These are phyloP conservation scores for Perkinsus chesapeaki DNA, from an alignment of 169 alveolate genomes.

Conservation along the genomic window DNA sequence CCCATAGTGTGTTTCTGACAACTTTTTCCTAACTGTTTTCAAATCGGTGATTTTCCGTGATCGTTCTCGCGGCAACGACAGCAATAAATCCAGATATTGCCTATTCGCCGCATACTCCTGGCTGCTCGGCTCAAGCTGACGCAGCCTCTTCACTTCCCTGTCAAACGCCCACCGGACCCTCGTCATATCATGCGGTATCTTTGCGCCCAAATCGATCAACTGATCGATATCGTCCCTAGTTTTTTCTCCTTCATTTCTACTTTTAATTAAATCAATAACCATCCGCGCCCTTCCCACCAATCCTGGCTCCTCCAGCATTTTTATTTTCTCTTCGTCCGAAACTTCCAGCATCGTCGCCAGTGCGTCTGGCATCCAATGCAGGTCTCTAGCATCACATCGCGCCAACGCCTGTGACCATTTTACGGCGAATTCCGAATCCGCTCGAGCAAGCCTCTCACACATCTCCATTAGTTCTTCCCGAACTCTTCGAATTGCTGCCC, in stretches of 20 bases:
- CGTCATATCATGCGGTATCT: background rate
- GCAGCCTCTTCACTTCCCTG: background rate
- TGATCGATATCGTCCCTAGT: background rate
- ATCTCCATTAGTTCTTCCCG: background rate
- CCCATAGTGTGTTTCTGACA: slow-evolving; percentile 43
- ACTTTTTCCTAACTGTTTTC: background rate
- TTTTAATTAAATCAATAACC: background rate
- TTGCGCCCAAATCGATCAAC: background rate
- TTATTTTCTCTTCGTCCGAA: background rate
- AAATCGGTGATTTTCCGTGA: background rate
- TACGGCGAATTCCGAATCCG: background rate
- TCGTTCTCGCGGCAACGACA: background rate
- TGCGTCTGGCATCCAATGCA: background rate
- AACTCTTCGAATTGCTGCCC: background rate
- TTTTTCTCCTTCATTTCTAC: background rate
- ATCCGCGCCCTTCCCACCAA: background rate
- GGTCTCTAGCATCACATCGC: background rate
- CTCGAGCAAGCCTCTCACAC: background rate
- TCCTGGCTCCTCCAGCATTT: background rate
- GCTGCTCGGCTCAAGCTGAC: background rate
- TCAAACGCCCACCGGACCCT: background rate
- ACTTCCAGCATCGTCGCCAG: background rate
- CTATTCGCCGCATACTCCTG: background rate
- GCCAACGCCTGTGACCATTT: background rate
- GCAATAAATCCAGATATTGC: background rate